Conservation (phyloP, 1,284 basidiomycete species). For the Cryptococcus sp. region DNA sequence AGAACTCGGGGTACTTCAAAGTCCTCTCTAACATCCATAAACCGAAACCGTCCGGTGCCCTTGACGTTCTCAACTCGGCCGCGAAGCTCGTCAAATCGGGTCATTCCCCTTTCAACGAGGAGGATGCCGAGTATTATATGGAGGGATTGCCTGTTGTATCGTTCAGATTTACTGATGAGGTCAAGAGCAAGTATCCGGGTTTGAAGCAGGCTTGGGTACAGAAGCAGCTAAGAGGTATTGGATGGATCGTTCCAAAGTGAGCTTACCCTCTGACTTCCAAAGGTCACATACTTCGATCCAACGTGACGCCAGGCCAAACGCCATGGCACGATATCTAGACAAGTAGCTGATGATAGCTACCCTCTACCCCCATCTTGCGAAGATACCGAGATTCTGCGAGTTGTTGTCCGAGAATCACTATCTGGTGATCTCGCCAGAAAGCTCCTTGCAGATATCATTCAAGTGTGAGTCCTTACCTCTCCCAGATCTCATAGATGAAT, state of each 20-base stretch:
- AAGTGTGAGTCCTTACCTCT: conserved; percentile 19
- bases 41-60: conserved; percentile 26
- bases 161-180: conserved; percentile 81
- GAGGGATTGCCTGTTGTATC: conserved; percentile 80
- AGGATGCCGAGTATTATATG: conserved; percentile 33
- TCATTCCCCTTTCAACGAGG: conserved; percentile 12
- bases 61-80: conserved; percentile 7
- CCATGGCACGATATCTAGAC: background rate
- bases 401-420: conserved; percentile 71
- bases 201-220: conserved; percentile 88
- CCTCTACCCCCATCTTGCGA: conserved; percentile 68
- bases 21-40: conserved; percentile 51
- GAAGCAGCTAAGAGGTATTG: conserved; percentile 40
- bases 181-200: conserved; percentile 64
- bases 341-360: conserved; percentile 50
- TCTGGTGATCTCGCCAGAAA: conserved; percentile 36
- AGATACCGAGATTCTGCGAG: conserved; percentile 72
- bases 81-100: conserved; percentile 20
- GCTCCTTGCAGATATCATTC: conserved; percentile 40
- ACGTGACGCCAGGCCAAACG: no score
- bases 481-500: background rate
- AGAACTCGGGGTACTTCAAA: conserved; percentile 69
- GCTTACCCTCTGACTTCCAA: no score
- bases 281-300: background rate
- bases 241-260: conserved; percentile 70